A percentile compares a stretch with the other conserved stretches of the same genome.
Conservation (phyloP, 345 rosid genomes). For the Bruguiera sexangula region DNA sequence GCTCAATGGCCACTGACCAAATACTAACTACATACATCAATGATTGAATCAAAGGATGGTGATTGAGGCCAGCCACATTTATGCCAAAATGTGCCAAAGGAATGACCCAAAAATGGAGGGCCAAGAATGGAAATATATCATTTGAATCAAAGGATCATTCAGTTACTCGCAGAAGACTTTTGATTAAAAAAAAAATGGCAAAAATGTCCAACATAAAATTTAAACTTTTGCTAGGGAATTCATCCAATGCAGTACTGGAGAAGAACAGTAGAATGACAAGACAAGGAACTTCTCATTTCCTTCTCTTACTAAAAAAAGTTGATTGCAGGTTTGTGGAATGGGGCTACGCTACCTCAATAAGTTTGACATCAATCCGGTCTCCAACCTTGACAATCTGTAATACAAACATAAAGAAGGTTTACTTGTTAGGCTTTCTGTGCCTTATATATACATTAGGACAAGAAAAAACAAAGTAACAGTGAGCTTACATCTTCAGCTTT, state of each 20-base stretch:
- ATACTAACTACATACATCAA: background rate
- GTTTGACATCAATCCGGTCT: slow-evolving; percentile 88
- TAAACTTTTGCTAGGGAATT: background rate
- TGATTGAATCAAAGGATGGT: background rate
- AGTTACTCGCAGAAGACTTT: too few species aligned
- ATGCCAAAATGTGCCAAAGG: too few species aligned
- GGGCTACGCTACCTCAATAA: slow-evolving; percentile 68
- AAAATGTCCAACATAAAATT: background rate
- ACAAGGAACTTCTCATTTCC: background rate
- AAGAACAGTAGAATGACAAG: background rate
- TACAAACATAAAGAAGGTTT: slow-evolving; percentile 10
- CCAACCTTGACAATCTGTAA: slow-evolving; percentile 81
- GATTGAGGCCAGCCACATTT: background rate
- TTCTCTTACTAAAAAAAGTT: background rate
- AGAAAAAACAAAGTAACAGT: slow-evolving; percentile 3
- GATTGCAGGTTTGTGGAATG: background rate
- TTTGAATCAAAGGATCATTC: too few species aligned
- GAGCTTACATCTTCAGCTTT: slow-evolving; percentile 92
- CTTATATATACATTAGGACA: background rate
- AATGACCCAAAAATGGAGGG: too few species aligned
- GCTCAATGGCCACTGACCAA: background rate
- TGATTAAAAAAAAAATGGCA: background rate
- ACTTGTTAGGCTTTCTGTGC: background rate
- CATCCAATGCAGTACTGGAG: background rate
- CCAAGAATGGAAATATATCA: too few species aligned